These are phyloP conservation scores for Ophiostoma piceae DNA, from an alignment of 2,329 filamentous ascomycete species.

Conservation along the genomic window DNA sequence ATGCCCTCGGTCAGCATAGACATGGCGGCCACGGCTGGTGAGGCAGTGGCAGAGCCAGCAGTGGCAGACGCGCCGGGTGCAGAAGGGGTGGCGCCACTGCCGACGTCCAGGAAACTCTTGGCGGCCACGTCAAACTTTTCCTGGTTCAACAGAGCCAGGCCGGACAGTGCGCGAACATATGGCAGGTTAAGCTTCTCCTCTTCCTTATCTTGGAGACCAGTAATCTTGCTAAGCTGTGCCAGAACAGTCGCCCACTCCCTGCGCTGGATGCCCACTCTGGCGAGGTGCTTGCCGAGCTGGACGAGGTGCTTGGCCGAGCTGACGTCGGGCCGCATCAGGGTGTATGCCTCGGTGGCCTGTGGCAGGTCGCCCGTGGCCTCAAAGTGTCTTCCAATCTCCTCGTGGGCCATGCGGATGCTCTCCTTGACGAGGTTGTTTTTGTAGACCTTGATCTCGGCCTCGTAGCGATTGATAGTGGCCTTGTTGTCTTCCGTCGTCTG, in stretches of 20 bases:
- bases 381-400: slow-evolving; percentile 81
- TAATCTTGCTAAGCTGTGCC: slow-evolving; percentile 58
- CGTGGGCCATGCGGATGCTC: slow-evolving; percentile 86
- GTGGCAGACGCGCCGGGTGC: background rate
- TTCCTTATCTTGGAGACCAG: slow-evolving; percentile 40
- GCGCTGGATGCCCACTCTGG: slow-evolving; percentile 69
- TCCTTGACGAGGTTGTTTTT: slow-evolving; percentile 98
- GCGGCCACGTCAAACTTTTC: slow-evolving; percentile 60
- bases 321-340: slow-evolving; percentile 85
- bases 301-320: slow-evolving; percentile 77
- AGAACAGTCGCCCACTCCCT: slow-evolving; percentile 69
- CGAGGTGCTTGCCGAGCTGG: slow-evolving; percentile 73
- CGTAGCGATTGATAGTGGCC: slow-evolving; percentile 69
- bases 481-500: slow-evolving; percentile 59
- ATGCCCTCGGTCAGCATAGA: slow-evolving; percentile 60
- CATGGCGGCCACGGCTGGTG: slow-evolving; percentile 33
- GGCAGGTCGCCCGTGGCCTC: slow-evolving; percentile 70
- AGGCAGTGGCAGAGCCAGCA: background rate
- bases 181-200: slow-evolving; percentile 47
- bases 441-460: slow-evolving; percentile 81
- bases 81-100: background rate
- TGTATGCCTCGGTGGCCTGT: slow-evolving; percentile 70
- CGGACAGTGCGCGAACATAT: slow-evolving; percentile 48
- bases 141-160: slow-evolving; percentile 47
- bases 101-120: slow-evolving; percentile 58